Conservation (phyloP, 192 early-diverging fungal genomes). For the Coemansia sp. region DNA sequence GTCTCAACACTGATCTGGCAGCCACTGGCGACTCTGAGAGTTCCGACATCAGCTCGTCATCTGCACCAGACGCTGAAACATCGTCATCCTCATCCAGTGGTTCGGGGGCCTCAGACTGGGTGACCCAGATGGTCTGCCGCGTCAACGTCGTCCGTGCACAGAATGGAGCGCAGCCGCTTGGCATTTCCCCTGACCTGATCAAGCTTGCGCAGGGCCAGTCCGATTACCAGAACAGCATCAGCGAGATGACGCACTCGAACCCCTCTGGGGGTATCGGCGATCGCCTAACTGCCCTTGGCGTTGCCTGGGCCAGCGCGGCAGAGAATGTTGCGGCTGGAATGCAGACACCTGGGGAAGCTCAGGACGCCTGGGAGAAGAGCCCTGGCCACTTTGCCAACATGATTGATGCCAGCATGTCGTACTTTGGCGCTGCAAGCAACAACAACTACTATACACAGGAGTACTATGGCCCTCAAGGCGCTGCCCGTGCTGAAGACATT, state of each 20-base stretch:
- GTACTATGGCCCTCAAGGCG: constrained; percentile 33
- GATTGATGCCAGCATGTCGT: constrained; percentile 36
- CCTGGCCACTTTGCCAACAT: constrained; percentile 59
- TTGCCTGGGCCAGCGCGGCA: constrained; percentile 36
- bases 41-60: not conserved
- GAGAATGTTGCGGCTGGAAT: constrained; percentile 59
- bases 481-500: constrained; percentile 26
- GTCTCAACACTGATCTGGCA: not conserved
- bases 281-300: constrained; percentile 30
- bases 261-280: constrained; percentile 38
- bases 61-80: not conserved
- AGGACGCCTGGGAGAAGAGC: constrained; percentile 53
- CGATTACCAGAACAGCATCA: constrained; percentile 46
- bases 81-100: constrained; percentile 10
- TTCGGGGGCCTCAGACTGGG: constrained; percentile 23
- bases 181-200: constrained; percentile 29
- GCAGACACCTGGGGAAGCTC: constrained; percentile 32
- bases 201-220: constrained; percentile 48
- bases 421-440: constrained; percentile 49
- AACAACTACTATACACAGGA: constrained; percentile 59
- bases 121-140: constrained; percentile 46
- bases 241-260: constrained; percentile 55
- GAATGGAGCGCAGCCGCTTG: constrained; percentile 33
- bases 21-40: not conserved
- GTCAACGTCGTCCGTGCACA: constrained; percentile 43